Percentiles rank a stretch among this genome's conserved stretches.
Conservation (phyloP, 768 basidiomycete genomes). For the Tylopilus vinaceipallidus region DNA sequence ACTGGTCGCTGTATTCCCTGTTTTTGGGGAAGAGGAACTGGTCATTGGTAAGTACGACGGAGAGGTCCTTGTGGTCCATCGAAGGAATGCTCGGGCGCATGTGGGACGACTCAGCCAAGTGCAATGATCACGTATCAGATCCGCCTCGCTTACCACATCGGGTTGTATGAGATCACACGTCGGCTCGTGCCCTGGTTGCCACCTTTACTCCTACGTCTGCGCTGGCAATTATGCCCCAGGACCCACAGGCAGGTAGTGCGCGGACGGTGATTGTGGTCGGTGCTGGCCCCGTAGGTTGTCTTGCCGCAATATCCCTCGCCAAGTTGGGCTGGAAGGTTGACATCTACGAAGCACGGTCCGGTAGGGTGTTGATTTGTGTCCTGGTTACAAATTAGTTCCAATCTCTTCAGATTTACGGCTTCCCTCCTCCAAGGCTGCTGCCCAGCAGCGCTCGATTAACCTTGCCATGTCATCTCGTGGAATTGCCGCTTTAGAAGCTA, state of each 20-base stretch:
- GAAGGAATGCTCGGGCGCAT: constrained; percentile 13
- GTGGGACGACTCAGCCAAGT: not conserved
- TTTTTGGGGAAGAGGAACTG: constrained; percentile 62
- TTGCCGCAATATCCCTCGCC: constrained; percentile 82
- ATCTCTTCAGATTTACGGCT: constrained; percentile 64
- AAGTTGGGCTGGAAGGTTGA: constrained; percentile 84
- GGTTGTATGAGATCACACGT: constrained; percentile 4
- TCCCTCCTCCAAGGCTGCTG: constrained; percentile 59
- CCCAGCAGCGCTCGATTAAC: constrained; percentile 89
- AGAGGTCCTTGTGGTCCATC: constrained; percentile 17
- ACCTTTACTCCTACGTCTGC: not conserved
- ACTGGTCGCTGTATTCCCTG: constrained; percentile 43
- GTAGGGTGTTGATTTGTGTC: constrained; percentile 38
- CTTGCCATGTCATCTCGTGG: constrained; percentile 93
- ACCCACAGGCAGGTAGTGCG: not conserved
- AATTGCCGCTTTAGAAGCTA: constrained; percentile 78
- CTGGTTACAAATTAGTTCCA: constrained; percentile 11
- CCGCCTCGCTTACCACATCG: constrained; percentile 16
- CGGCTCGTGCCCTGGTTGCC: not conserved
- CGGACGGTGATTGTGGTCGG: constrained; percentile 71
- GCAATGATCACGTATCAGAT: constrained; percentile 16
- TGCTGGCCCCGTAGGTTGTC: constrained; percentile 93
- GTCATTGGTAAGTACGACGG: constrained; percentile 40
- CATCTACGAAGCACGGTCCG: constrained; percentile 77
- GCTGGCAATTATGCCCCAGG: constrained; percentile 14